These are phyloP conservation scores for Lyophyllum semitale DNA, from an alignment of 768 basidiomycete genomes.

Conservation along the genomic window DNA sequence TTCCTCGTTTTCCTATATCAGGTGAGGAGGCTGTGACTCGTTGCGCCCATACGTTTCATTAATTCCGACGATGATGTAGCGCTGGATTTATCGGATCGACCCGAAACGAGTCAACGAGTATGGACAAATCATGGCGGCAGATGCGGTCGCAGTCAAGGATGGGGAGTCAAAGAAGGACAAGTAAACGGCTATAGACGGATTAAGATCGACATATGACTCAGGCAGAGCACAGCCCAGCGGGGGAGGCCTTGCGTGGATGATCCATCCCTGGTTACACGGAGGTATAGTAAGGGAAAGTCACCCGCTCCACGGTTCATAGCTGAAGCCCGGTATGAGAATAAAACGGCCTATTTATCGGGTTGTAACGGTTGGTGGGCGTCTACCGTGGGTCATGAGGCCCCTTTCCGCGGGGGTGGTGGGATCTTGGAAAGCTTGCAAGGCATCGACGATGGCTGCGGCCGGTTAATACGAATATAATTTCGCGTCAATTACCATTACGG, in stretches of 20 bases:
- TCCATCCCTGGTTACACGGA: constrained; percentile 21
- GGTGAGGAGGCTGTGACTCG: constrained; percentile 44
- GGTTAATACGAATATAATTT: constrained; percentile 1
- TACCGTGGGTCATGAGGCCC: constrained; percentile 15
- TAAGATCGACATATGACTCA: background rate
- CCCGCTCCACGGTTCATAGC: constrained; percentile 14
- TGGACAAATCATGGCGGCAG: constrained; percentile 74
- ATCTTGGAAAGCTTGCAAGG: background rate
- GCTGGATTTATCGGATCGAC: constrained; percentile 98
- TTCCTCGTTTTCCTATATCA: constrained; percentile 94
- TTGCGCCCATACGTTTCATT: constrained; percentile 9
- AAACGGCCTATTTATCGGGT: constrained; percentile 12
- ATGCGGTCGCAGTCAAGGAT: constrained; percentile 44
- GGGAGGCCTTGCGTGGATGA: constrained; percentile 5
- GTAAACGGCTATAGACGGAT: constrained; percentile 23
- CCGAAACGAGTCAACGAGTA: constrained; percentile 95
- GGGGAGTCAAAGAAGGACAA: constrained; percentile 62
- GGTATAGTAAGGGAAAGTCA: constrained; percentile 19
- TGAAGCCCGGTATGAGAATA: constrained; percentile 18
- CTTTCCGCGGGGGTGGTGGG: constrained; percentile 13
- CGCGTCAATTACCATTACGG: constrained; percentile 11
- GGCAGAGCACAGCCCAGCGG: too few relatives aligned
- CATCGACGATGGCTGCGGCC: background rate
- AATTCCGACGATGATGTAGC: constrained; percentile 45
- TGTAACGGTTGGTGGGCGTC: constrained; percentile 8